phyloP scores from a whole-genome alignment of 345 rosid species.

The Iberis pinnata region DNA sequence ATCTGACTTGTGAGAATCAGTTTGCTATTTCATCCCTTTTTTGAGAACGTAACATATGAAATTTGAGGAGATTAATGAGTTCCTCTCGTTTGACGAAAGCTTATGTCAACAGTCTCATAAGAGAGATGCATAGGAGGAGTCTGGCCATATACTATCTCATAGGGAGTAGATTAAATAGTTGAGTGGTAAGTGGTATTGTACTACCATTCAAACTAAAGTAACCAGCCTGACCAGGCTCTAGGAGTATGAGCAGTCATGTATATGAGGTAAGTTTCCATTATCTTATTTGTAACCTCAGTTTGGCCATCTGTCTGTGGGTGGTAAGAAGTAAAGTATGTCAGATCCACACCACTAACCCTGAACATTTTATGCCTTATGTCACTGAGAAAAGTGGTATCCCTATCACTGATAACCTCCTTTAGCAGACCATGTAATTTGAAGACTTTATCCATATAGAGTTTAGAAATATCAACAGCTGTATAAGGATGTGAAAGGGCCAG shows the following conservation, averaged over 20 bases:
- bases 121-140: not conserved
- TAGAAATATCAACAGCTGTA: not conserved
- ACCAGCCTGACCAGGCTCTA: not conserved
- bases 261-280: not conserved
- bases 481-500: not conserved
- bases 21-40: not conserved
- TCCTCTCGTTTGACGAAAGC: not conserved
- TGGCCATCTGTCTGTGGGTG: not conserved
- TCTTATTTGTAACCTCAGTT: not conserved
- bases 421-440: not conserved
- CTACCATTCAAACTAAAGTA: not conserved
- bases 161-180: not conserved
- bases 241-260: not conserved
- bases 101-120: not conserved
- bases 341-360: not conserved
- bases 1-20: not conserved
- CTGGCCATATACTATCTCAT: not conserved
- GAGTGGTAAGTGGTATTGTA: not conserved
- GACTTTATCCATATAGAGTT: not conserved
- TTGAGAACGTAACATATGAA: not conserved
- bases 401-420: not conserved
- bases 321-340: not conserved
- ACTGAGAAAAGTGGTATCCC: not conserved
- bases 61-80: not conserved
- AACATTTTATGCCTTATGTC: not conserved